Base-by-base conservation (phyloP, 768 basidiomycete genomes). In the Suillus placidus region DNA sequence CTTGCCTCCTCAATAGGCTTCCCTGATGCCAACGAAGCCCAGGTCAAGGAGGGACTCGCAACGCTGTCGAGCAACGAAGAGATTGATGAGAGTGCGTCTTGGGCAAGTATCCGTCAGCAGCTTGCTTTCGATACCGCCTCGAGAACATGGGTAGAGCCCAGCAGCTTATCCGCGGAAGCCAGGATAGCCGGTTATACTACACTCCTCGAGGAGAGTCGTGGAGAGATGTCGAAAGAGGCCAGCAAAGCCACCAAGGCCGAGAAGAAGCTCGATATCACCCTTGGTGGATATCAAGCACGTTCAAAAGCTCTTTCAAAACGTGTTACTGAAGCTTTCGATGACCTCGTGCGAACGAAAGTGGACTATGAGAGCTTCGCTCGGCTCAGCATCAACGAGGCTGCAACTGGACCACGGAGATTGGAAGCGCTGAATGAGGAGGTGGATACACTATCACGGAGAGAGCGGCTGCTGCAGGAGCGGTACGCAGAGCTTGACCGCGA, bases 201-300 rank as follows among this genome's bases (percentile, higher is more conserved):
- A 7, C 78, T 91, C 43, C 81, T 97, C 64, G 82, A 86, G 8
- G 82, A 87, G 60, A 82, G 82, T 63, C 87, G 89, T 34, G 89
- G 89, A 18, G 76, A 79, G 60, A 94, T 99, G 89, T 79, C 87
- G 40, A 88, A 86, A 73, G 92, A 96, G 72, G 92, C 93, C 0
- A 85, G 83, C 62, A 94, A 91, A 74, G 91, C 92, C 0, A 77
- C 85, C 26, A 99, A 97, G 81, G 74, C 83, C 6, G 97, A 98
- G 82, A 97, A 95, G 86, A 97, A 95, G 76, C 85, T 99, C 12
- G 85, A 83, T 10, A 87, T 95, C 64, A 85, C 86, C 16, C 86
- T 99, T 3, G 95, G 95, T n/a, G 97, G 97, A 10, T 99, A 99
- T 76, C 87, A 93, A 73, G 84, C 85, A 45, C 87, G 96, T 12